A percentile compares a stretch with the other conserved stretches of the same genome.
Conservation (phyloP, 495 filamentous ascomycete species). For the Daldinia loculata region DNA sequence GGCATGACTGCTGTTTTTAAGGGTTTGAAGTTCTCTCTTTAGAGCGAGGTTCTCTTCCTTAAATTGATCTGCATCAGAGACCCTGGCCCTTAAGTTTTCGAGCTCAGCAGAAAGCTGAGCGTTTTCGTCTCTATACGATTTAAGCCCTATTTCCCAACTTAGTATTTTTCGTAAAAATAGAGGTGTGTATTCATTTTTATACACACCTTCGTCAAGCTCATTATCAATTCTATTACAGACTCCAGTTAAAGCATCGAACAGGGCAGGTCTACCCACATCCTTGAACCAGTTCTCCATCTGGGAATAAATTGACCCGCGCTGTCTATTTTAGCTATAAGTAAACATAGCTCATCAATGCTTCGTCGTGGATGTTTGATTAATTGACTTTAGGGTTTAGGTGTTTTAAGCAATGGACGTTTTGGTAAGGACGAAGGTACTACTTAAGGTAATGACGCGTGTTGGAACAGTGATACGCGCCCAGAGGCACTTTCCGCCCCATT, state of each 20-base stretch:
- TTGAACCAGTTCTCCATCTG: constrained; percentile 52
- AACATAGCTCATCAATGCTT: background rate
- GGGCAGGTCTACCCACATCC: constrained; percentile 47
- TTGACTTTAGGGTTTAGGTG: background rate
- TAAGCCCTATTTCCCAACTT: constrained; percentile 15
- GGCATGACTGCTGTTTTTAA: constrained; percentile 17
- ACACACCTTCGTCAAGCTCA: constrained; percentile 49
- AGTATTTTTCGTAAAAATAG: background rate
- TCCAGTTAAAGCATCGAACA: constrained; percentile 52
- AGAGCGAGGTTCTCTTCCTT: constrained; percentile 50
- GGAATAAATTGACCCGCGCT: background rate
- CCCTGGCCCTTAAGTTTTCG: constrained; percentile 40
- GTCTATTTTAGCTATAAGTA: background rate
- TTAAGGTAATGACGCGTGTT: constrained; percentile 13
- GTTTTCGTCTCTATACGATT: constrained; percentile 28
- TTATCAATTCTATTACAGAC: constrained; percentile 51
- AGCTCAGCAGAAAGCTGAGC: constrained; percentile 43
- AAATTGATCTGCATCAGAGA: constrained; percentile 39
- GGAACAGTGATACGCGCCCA: constrained; percentile 10
- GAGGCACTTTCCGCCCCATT: constrained; percentile 15
- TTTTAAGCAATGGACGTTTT: background rate
- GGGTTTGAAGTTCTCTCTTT: constrained; percentile 43
- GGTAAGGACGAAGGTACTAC: background rate
- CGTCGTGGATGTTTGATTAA: background rate
- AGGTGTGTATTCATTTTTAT: background rate